phyloP scores from a whole-genome alignment of 257 asterid genomes.

The Gentiana dahurica region DNA sequence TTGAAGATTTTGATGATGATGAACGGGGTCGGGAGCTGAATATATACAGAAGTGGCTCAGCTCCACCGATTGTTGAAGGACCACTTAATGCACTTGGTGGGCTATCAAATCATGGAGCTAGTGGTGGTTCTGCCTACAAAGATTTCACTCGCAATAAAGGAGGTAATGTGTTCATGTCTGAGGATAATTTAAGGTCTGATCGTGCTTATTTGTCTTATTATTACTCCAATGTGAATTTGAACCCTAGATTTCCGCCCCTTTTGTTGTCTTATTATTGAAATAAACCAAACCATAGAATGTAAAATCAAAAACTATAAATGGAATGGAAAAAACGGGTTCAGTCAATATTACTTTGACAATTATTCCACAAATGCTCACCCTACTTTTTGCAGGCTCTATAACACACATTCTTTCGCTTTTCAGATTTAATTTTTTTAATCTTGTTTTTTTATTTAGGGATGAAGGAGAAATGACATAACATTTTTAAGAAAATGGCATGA shows the following conservation, averaged over 20 bases:
- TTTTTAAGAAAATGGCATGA: too few relatives aligned
- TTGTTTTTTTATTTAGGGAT: too few relatives aligned
- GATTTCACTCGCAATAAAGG: slow-evolving; percentile 43
- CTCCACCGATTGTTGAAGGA: slow-evolving; percentile 98
- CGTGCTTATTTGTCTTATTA: slow-evolving; percentile 76
- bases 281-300: too few relatives aligned
- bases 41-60: slow-evolving; percentile 94
- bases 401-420: too few relatives aligned
- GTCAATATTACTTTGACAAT: too few relatives aligned
- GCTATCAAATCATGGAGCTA: slow-evolving; percentile 45
- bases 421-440: too few relatives aligned
- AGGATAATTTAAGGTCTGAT: slow-evolving; percentile 95
- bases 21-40: slow-evolving; percentile 88
- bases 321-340: too few relatives aligned
- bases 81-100: slow-evolving; percentile 90
- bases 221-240: slow-evolving; percentile 79
- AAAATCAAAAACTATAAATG: too few relatives aligned
- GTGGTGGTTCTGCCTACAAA: slow-evolving; percentile 27
- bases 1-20: slow-evolving; percentile 57
- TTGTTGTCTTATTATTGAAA: slow-evolving; percentile 27
- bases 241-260: slow-evolving; percentile 99
- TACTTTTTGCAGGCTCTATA: too few relatives aligned
- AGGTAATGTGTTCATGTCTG: slow-evolving; percentile 59
- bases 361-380: too few relatives aligned
- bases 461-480: too few relatives aligned